phyloP scores from a whole-genome alignment of 306 rosid species.

The Vigna mungo region DNA sequence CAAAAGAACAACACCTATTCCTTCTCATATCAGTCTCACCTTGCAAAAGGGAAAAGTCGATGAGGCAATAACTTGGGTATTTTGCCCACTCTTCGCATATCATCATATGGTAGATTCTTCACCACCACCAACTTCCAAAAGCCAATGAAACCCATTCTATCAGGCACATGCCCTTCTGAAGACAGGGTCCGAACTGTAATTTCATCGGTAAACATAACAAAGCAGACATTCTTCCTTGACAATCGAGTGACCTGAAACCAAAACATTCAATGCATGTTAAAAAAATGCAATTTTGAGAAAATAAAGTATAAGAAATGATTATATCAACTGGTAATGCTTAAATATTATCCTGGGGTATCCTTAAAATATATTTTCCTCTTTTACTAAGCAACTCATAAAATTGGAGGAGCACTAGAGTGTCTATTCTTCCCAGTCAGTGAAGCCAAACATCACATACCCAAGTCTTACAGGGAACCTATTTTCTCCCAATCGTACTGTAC shows the following conservation, averaged over 20 bases:
- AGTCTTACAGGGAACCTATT: too few species aligned
- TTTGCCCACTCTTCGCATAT: slow-evolving; percentile 95
- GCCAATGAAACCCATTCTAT: slow-evolving; percentile 90
- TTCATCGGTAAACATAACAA: slow-evolving; percentile 91
- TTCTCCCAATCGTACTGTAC: too few species aligned
- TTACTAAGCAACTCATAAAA: too few species aligned
- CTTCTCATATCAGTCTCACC: slow-evolving; percentile 61
- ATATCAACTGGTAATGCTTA: slow-evolving; percentile 23
- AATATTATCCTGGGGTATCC: neutral
- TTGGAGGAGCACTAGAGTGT: too few species aligned
- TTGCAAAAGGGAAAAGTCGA: slow-evolving; percentile 93
- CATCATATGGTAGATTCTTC: slow-evolving; percentile 83
- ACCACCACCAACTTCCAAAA: slow-evolving; percentile 91
- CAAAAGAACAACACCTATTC: neutral
- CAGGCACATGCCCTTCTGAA: slow-evolving; percentile 82
- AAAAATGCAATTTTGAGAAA: slow-evolving; percentile 27
- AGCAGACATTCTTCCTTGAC: slow-evolving; percentile 94
- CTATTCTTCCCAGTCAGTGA: too few species aligned
- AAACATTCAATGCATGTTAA: slow-evolving; percentile 7
- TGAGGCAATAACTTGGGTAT: slow-evolving; percentile 95
- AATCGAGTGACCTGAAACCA: slow-evolving; percentile 82
- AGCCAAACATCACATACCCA: too few species aligned
- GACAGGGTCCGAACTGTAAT: slow-evolving; percentile 68
- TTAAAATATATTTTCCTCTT: too few species aligned
- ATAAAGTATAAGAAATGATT: neutral